These are phyloP conservation scores for Fusarium beomiforme DNA, from an alignment of 2,329 filamentous ascomycete genomes.

Conservation along the genomic window DNA sequence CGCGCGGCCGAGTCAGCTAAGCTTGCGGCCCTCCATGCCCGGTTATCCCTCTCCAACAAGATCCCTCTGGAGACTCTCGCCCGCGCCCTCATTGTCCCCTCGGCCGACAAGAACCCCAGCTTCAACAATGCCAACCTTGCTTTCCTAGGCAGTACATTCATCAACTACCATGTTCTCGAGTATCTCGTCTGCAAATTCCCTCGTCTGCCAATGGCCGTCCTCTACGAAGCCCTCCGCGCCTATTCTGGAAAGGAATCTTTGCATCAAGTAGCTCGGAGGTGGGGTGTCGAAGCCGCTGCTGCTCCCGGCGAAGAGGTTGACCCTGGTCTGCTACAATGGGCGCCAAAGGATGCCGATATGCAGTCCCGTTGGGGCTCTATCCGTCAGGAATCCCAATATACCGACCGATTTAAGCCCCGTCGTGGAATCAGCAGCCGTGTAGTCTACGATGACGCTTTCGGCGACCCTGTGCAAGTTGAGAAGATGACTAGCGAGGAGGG, in stretches of 20 bases:
- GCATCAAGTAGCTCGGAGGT: conserved; percentile 78
- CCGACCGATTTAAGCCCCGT: conserved; percentile 59
- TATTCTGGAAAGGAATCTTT: conserved; percentile 83
- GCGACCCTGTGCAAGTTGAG: conserved; percentile 60
- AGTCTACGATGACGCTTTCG: conserved; percentile 86
- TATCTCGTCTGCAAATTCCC: conserved; percentile 89
- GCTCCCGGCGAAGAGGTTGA: conserved; percentile 92
- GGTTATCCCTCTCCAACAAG: conserved; percentile 82
- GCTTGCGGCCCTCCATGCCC: conserved; percentile 90
- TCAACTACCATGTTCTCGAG: conserved; percentile 91
- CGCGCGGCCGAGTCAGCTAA: conserved; percentile 81
- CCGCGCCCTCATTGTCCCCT: conserved; percentile 83
- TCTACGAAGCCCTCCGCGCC: conserved; percentile 86
- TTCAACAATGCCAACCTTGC: conserved; percentile 93
- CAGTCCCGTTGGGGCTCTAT: conserved; percentile 62
- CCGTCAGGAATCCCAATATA: conserved; percentile 59
- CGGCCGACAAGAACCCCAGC: conserved; percentile 79
- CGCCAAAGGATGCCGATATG: conserved; percentile 57
- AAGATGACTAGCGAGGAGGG: conserved; percentile 42
- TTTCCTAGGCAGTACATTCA: conserved; percentile 81
- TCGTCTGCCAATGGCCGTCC: conserved; percentile 86
- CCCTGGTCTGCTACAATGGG: conserved; percentile 87
- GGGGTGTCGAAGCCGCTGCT: conserved; percentile 91
- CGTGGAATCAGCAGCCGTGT: conserved; percentile 80
- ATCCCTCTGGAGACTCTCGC: conserved; percentile 88